Evolutionary conservation across 2,329 filamentous ascomycete species (phyloP), one percentile per base, ranked within the genome.

Genomic region (Aspergillus sp.): DNA sequence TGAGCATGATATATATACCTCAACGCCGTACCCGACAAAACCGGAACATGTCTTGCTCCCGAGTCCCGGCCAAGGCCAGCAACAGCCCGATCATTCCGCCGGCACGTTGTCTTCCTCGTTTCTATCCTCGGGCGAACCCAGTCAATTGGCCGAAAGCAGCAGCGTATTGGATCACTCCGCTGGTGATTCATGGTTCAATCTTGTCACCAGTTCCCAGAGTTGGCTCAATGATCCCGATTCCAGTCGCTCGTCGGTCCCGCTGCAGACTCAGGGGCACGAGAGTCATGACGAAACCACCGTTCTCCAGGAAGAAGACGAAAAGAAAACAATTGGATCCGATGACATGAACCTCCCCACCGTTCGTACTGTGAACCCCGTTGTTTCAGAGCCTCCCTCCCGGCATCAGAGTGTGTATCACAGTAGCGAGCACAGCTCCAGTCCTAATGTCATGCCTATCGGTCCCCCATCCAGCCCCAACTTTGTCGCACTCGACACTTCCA

Each of bases 11-110:
- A 57, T 72, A 43, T 72, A 71, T 54, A 60, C 64, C 7, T 55
- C 65, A 34, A 70, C 65, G 10, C 71, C 71, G 10, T 73, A 69
- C 52, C 71, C 71, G n/a, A 73, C 71, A 8, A 73, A 72, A 47
- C 67, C 70, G 10, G 67, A 69, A 43, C 71, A 74, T 52, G 61
- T 73, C 26, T 59, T 74, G 29, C 52, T 70, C 9, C 71, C 71
- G 4, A 64, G 62, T 36, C 63, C 68, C 3, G 62, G 65, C 8
- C 66, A 66, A 56, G 66, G 64, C n/a, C 64, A 65, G 40, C 55
- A 62, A 28, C 63, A 12, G 7, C 12, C 36, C 26, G 36, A 39
- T 6, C 30, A 32, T 6, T 32, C 30, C 36, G 6, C 7, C 26
- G 36, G 27, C 19, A 27, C 12, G 19, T 19, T 19, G 19, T 19